Percentiles rank a stretch among this genome's conserved stretches.
Conservation (phyloP, 176 grass and related monocot genomes). For the Hordeum marinum region DNA sequence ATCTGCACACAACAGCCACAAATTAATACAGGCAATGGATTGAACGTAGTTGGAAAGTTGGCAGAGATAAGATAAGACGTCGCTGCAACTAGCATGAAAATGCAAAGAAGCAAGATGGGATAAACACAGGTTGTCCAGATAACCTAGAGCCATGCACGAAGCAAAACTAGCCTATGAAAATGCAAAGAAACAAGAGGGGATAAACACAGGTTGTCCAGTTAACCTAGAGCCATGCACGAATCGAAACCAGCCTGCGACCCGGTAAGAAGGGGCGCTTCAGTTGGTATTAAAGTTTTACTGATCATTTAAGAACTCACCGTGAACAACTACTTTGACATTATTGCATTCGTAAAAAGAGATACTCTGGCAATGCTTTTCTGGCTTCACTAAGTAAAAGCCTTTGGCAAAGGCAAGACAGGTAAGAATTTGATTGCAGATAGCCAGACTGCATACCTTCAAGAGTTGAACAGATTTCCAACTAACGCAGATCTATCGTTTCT, state of each 20-base stretch:
- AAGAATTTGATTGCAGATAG: background rate
- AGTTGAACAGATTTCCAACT: constrained; percentile 60
- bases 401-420: background rate
- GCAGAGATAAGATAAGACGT: too few relatives aligned
- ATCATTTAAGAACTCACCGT: constrained; percentile 1
- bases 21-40: background rate
- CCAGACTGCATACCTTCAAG: constrained; percentile 45
- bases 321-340: background rate
- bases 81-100: background rate
- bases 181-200: too few relatives aligned
- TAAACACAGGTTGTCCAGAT: background rate
- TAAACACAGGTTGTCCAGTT: background rate
- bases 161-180: background rate
- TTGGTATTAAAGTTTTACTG: background rate
- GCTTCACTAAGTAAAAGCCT: constrained; percentile 5
- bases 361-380: background rate
- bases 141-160: background rate
- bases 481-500: constrained; percentile 64
- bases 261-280: background rate
- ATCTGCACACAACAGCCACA: background rate
- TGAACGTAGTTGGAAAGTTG: background rate
- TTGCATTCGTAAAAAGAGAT: background rate
- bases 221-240: background rate
- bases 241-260: background rate
- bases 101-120: background rate